phyloP scores from a whole-genome alignment of 1,139 yeast genomes.

The Meyerozyma athensensis region DNA sequence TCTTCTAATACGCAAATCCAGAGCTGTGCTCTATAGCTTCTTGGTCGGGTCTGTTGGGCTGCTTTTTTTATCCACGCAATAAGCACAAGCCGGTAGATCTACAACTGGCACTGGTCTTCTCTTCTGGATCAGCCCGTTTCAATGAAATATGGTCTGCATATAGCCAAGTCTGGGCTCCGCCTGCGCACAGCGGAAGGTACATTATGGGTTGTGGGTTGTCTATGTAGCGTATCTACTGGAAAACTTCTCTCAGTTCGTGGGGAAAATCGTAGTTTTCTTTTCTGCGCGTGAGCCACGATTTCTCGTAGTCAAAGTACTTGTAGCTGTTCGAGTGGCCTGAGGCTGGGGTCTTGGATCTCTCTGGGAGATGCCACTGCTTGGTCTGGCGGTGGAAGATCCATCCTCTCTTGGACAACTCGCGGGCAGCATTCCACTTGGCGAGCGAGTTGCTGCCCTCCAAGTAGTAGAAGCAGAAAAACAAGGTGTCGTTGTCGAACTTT shows the following conservation, averaged over 20 bases:
- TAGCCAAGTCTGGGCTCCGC: neutral
- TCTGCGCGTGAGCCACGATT: slow-evolving; percentile 82
- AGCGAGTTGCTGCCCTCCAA: slow-evolving; percentile 43
- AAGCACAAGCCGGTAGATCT: too few species aligned
- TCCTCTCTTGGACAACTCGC: slow-evolving; percentile 74
- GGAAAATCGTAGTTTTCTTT: slow-evolving; percentile 56
- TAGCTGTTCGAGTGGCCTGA: slow-evolving; percentile 24
- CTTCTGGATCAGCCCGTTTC: slow-evolving; percentile 1
- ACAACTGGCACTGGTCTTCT: too few species aligned
- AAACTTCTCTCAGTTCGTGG: slow-evolving; percentile 19
- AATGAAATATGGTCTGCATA: neutral
- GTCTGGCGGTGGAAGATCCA: slow-evolving; percentile 82
- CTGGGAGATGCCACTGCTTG: slow-evolving; percentile 77
- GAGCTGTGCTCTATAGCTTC: too few species aligned
- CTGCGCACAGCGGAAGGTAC: neutral
- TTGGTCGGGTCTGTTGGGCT: too few species aligned
- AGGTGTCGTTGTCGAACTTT: slow-evolving; percentile 80
- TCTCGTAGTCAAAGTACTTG: slow-evolving; percentile 86
- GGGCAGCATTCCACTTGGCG: slow-evolving; percentile 71
- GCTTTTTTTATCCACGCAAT: too few species aligned
- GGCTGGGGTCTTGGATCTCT: slow-evolving; percentile 14
- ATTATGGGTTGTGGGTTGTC: neutral
- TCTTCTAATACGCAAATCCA: too few species aligned
- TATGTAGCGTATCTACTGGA: slow-evolving; percentile 1
- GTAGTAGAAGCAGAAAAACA: slow-evolving; percentile 89